These are phyloP conservation scores for Volutella citrinella DNA, from an alignment of 2,329 filamentous ascomycete species.

Conservation along the genomic window DNA sequence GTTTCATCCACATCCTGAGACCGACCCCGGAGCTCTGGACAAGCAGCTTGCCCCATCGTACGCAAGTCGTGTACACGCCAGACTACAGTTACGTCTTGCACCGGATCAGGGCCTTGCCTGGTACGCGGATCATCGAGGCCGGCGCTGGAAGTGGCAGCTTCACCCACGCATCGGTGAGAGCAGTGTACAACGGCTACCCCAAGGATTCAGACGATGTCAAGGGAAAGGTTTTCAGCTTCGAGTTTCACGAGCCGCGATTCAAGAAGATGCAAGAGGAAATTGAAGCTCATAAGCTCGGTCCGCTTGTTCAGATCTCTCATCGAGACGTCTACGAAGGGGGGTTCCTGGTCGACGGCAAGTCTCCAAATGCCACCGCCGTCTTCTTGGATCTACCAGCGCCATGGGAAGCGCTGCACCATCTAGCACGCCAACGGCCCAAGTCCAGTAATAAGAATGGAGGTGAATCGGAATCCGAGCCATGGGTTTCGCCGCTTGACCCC, in stretches of 20 bases:
- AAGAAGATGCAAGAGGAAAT: slow-evolving; percentile 69
- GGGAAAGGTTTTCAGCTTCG: slow-evolving; percentile 78
- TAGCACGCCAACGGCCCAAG: slow-evolving; percentile 51
- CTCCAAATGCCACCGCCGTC: slow-evolving; percentile 65
- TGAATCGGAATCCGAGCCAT: slow-evolving; percentile 28
- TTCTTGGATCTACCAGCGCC: slow-evolving; percentile 81
- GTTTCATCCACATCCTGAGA: slow-evolving; percentile 75
- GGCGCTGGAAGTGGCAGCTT: slow-evolving; percentile 82
- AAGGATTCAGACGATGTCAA: slow-evolving; percentile 38
- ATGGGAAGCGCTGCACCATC: slow-evolving; percentile 74
- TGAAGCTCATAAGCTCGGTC: slow-evolving; percentile 61
- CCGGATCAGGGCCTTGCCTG: slow-evolving; percentile 69
- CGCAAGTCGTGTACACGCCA: slow-evolving; percentile 82
- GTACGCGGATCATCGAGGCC: slow-evolving; percentile 72
- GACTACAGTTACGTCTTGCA: slow-evolving; percentile 85
- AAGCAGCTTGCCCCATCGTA: slow-evolving; percentile 73
- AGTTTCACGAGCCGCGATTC: slow-evolving; percentile 73
- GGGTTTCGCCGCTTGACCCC: slow-evolving; percentile 66
- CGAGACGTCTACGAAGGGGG: slow-evolving; percentile 76
- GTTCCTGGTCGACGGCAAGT: slow-evolving; percentile 60
- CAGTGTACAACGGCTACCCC: slow-evolving; percentile 72
- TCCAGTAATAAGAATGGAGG: slow-evolving; percentile 21
- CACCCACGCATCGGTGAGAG: slow-evolving; percentile 73
- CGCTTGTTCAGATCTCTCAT: slow-evolving; percentile 69
- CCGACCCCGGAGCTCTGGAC: slow-evolving; percentile 85